These are phyloP conservation scores for Leptographium wingfieldii DNA, from an alignment of 2,329 filamentous ascomycete species.

Conservation along the genomic window DNA sequence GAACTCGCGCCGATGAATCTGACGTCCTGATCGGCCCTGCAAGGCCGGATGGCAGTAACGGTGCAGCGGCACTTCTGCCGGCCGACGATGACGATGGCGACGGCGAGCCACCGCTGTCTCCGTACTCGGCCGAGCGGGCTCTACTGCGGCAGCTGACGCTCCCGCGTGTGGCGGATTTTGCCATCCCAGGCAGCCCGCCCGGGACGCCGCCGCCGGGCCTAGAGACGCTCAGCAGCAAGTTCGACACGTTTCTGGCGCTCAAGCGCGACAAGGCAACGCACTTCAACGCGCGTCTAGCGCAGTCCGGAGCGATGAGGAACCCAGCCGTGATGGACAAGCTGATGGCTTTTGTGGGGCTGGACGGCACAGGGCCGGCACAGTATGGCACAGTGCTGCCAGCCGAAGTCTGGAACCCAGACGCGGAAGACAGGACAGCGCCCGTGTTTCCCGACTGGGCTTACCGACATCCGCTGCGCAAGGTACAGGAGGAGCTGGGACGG, in stretches of 20 bases:
- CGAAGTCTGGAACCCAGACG: constrained; percentile 44
- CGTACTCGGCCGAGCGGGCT: constrained; percentile 53
- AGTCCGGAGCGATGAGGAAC: constrained; percentile 55
- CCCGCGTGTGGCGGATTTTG: constrained; percentile 56
- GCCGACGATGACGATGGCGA: constrained; percentile 5
- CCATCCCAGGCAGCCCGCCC: constrained; percentile 63
- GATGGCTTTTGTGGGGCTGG: constrained; percentile 49
- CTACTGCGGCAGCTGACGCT: constrained; percentile 61
- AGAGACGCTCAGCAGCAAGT: constrained; percentile 45
- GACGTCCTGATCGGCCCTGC: constrained; percentile 9
- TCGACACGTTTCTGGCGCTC: constrained; percentile 61
- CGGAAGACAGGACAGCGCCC: constrained; percentile 7
- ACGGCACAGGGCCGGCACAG: constrained; percentile 31
- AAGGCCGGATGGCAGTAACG: constrained; percentile 3
- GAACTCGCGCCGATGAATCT: not conserved
- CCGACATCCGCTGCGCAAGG: constrained; percentile 34
- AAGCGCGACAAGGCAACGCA: constrained; percentile 60
- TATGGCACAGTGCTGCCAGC: constrained; percentile 50
- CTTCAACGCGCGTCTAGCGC: constrained; percentile 63
- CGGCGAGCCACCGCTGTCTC: constrained; percentile 34
- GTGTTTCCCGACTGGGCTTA: constrained; percentile 42
- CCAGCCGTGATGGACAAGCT: constrained; percentile 61
- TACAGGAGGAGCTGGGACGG: constrained; percentile 31
- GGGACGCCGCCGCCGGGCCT: constrained; percentile 37
- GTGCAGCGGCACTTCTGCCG: not conserved